phyloP scores from a whole-genome alignment of 768 basidiomycete genomes.

The Amanita fuliginea region DNA sequence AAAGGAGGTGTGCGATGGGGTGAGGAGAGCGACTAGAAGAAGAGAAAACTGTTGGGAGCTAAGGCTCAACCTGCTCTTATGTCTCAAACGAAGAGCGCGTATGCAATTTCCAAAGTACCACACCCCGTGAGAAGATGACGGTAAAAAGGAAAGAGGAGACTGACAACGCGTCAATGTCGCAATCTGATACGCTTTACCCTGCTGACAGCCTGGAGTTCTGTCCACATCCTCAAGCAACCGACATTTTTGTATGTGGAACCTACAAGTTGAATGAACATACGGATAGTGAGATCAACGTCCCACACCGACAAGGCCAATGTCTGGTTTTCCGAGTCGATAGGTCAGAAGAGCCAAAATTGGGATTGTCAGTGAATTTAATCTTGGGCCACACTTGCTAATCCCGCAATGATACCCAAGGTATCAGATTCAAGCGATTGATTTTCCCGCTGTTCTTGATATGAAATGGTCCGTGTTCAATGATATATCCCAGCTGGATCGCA shows the following conservation, averaged over 20 bases:
- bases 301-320: slow-evolving; percentile 52
- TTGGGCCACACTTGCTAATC: neutral
- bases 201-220: slow-evolving; percentile 92
- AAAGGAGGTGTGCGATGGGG: too few species aligned
- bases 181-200: slow-evolving; percentile 76
- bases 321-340: slow-evolving; percentile 44
- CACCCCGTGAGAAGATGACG: too few species aligned
- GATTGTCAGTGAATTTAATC: slow-evolving; percentile 2
- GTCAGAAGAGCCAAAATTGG: neutral
- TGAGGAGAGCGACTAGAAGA: too few species aligned
- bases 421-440: slow-evolving; percentile 54
- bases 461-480: slow-evolving; percentile 62
- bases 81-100: too few species aligned
- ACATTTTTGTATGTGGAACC: slow-evolving; percentile 82
- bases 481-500: neutral
- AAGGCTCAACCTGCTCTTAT: too few species aligned
- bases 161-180: too few species aligned
- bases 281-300: slow-evolving; percentile 8
- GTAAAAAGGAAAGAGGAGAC: too few species aligned
- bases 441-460: slow-evolving; percentile 84
- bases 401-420: slow-evolving; percentile 22
- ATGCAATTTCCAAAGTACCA: too few species aligned
- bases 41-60: too few species aligned
- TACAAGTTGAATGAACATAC: slow-evolving; percentile 55
- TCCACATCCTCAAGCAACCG: slow-evolving; percentile 44